A percentile compares a stretch with the other conserved stretches of the same genome.
Evolutionary conservation across 2,329 filamentous ascomycete genomes (phyloP).

Genomic region (Cladosporium phlei): DNA sequence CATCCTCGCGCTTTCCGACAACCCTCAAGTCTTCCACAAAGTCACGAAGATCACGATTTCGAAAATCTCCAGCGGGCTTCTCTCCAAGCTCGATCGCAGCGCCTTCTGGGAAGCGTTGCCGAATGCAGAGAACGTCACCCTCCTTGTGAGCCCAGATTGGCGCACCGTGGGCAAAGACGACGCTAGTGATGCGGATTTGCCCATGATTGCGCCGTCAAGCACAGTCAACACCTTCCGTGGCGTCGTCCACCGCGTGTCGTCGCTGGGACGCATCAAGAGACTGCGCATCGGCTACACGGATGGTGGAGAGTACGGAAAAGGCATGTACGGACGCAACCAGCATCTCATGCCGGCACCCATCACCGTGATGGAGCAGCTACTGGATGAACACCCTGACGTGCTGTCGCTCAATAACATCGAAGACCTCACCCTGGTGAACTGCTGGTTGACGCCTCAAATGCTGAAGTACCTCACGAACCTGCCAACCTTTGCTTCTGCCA

Average conservation of each 20-base stretch:
- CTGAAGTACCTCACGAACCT: slow-evolving; percentile 53
- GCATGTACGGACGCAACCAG: slow-evolving; percentile 57
- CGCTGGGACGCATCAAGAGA: slow-evolving; percentile 52
- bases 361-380: slow-evolving; percentile 25
- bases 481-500: slow-evolving; percentile 27
- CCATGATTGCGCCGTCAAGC: slow-evolving; percentile 46
- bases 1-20: slow-evolving; percentile 60
- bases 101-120: slow-evolving; percentile 61
- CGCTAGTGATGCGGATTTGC: slow-evolving; percentile 48
- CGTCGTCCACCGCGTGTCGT: slow-evolving; percentile 40
- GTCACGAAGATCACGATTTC: slow-evolving; percentile 60
- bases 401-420: slow-evolving; percentile 52
- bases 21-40: slow-evolving; percentile 48
- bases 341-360: slow-evolving; percentile 60
- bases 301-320: slow-evolving; percentile 62
- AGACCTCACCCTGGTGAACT: slow-evolving; percentile 61
- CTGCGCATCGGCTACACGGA: slow-evolving; percentile 63
- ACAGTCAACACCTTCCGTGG: slow-evolving; percentile 50
- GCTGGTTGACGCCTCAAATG: slow-evolving; percentile 60
- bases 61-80: slow-evolving; percentile 58
- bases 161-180: slow-evolving; percentile 52
- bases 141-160: slow-evolving; percentile 65
- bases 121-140: slow-evolving; percentile 49
- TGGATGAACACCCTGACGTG: slow-evolving; percentile 34
- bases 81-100: slow-evolving; percentile 51